A percentile compares a stretch with the other conserved stretches of the same genome.
Evolutionary conservation across 805 yeast genomes (phyloP).

Genomic region (Pichia occidentalis): DNA sequence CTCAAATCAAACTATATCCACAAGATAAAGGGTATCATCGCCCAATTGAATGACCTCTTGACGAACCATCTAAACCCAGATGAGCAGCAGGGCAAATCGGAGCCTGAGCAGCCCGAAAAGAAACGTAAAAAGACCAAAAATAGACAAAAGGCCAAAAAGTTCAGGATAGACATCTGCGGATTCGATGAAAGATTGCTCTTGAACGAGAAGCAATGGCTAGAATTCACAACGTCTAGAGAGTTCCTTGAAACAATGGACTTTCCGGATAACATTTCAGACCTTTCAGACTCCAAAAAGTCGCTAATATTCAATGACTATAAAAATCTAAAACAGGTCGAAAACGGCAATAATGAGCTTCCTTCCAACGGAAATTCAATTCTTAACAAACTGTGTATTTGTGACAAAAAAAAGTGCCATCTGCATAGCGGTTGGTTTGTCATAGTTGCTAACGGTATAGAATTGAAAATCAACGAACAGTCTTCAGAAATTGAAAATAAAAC

Average conservation of each 20-base stretch:
- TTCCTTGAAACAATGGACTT: constrained; percentile 10
- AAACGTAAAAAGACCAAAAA: constrained; percentile 17
- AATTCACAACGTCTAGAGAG: constrained; percentile 14
- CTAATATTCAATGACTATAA: constrained; percentile 15
- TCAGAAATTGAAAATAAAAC: constrained; percentile 15
- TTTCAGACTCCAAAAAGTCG: constrained; percentile 11
- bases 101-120: not conserved
- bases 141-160: constrained; percentile 22
- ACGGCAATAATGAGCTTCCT: constrained; percentile 3
- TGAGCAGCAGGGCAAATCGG: too few relatives aligned
- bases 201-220: constrained; percentile 20
- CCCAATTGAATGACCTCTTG: constrained; percentile 33
- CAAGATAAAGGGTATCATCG: constrained; percentile 33
- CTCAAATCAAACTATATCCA: constrained; percentile 23
- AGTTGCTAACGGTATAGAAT: constrained; percentile 31
- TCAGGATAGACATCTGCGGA: constrained; percentile 48
- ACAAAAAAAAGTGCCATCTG: constrained; percentile 48
- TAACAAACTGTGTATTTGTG: constrained; percentile 40
- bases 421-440: constrained; percentile 37
- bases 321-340: constrained; percentile 11
- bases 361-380: constrained; percentile 9
- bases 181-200: constrained; percentile 32
- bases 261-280: not conserved
- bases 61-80: constrained; percentile 10
- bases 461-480: constrained; percentile 27